Percentiles rank a stretch among this genome's conserved stretches.
These are phyloP conservation scores for Vigna nakashimae DNA, from an alignment of 306 rosid species.

Conservation along the genomic window DNA sequence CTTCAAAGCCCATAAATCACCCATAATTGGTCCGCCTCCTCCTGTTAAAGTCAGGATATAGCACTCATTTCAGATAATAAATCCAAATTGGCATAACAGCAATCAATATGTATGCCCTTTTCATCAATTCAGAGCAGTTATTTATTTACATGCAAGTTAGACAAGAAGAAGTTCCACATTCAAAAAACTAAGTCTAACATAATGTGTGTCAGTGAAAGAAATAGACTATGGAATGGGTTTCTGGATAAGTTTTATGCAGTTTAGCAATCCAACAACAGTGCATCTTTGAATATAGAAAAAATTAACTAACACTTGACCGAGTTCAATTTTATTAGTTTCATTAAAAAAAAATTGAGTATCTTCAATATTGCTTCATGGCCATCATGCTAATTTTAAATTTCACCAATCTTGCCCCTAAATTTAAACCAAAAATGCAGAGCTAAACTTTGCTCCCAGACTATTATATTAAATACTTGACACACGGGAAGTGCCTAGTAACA, in stretches of 20 bases:
- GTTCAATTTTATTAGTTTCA: conserved; percentile 19
- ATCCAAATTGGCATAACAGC: conserved; percentile 19
- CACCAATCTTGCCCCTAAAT: conserved; percentile 11
- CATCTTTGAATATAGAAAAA: conserved; percentile 11
- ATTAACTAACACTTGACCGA: not conserved
- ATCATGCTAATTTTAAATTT: conserved; percentile 22
- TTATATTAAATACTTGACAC: not conserved
- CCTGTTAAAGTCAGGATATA: conserved; percentile 58
- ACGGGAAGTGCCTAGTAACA: not conserved
- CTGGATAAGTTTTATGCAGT: not conserved
- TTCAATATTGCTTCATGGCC: not conserved
- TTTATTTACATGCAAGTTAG: not conserved
- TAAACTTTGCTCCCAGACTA: conserved; percentile 11
- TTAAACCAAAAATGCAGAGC: not conserved
- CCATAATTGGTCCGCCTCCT: conserved; percentile 99
- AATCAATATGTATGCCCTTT: conserved; percentile 17
- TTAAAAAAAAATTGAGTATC: not conserved
- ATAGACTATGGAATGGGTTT: not conserved
- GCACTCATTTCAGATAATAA: conserved; percentile 48
- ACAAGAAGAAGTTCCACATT: conserved; percentile 22
- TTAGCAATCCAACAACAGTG: not conserved
- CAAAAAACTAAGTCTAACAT: conserved; percentile 18
- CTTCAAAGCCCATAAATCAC: conserved; percentile 98
- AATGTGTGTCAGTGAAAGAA: not conserved
- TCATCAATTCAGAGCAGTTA: conserved; percentile 8